Evolutionary conservation across 1,284 basidiomycete genomes (phyloP).

Genomic region (Ustilago trichophora): DNA sequence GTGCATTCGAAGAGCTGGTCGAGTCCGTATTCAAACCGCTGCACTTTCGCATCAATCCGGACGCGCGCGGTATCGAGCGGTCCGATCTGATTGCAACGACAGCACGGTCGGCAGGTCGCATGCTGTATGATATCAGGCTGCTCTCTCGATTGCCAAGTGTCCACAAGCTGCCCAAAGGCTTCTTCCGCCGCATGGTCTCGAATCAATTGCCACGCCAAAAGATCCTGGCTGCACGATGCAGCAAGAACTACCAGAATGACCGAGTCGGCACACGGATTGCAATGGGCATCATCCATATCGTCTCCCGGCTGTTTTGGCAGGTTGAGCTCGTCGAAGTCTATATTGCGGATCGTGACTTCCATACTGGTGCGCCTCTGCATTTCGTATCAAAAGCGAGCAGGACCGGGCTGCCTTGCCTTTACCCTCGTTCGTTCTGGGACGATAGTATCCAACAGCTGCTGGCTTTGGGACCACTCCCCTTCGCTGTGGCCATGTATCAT

Average conservation of each 20-base stretch:
- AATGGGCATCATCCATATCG: constrained; percentile 9
- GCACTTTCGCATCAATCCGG: constrained; percentile 26
- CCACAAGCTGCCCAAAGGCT: constrained; percentile 22
- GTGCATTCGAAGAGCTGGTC: constrained; percentile 37
- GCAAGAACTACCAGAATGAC: constrained; percentile 44
- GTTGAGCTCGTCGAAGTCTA: constrained; percentile 30
- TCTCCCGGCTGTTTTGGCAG: constrained; percentile 13
- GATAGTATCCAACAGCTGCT: constrained; percentile 6
- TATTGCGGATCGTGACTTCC: constrained; percentile 27
- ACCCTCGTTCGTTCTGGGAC: constrained; percentile 38
- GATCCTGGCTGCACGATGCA: constrained; percentile 23
- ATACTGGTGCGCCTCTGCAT: constrained; percentile 25
- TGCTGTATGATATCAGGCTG: constrained; percentile 30
- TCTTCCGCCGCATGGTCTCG: constrained; percentile 23
- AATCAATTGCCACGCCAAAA: constrained; percentile 19
- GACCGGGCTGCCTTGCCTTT: constrained; percentile 36
- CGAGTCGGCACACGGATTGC: constrained; percentile 19
- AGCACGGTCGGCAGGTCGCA: constrained; percentile 19
- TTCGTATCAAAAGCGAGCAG: constrained; percentile 33
- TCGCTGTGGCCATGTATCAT: constrained; percentile 35
- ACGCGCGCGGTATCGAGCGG: constrained; percentile 26
- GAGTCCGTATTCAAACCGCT: constrained; percentile 40
- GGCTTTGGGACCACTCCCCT: constrained; percentile 19
- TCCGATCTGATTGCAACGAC: constrained; percentile 26
- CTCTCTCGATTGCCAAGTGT: constrained; percentile 26